Evolutionary conservation across 208 protist genomes (phyloP).

Genomic region (Endotrypanum monterogeii): DNA sequence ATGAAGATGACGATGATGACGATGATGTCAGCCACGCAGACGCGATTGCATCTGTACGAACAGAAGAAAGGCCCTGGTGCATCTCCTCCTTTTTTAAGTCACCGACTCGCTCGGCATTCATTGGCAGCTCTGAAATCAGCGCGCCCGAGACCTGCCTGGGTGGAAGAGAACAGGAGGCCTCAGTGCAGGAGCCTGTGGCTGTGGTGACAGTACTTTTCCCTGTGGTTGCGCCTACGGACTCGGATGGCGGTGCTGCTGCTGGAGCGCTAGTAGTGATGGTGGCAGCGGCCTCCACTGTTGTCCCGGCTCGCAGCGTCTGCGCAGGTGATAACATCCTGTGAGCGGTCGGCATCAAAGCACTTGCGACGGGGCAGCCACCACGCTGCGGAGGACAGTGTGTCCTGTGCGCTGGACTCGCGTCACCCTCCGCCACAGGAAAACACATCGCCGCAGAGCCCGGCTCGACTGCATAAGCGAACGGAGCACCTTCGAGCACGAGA

Average conservation of each 20-base stretch:
- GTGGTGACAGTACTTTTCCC: background rate
- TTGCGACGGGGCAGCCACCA: background rate
- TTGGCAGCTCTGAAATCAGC: background rate
- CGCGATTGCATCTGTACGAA: background rate
- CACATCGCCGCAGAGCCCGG: background rate
- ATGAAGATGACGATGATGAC: background rate
- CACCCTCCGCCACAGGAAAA: background rate
- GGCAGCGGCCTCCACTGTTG: background rate
- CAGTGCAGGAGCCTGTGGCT: background rate
- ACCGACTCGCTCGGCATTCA: background rate
- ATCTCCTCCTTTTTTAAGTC: background rate
- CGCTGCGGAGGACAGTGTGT: background rate
- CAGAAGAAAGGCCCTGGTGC: background rate
- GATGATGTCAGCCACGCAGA: conserved; percentile 3
- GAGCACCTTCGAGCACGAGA: background rate
- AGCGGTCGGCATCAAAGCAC: background rate
- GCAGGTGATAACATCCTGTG: background rate
- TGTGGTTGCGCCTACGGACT: background rate
- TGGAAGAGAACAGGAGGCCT: background rate
- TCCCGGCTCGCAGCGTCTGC: background rate
- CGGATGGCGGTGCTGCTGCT: background rate
- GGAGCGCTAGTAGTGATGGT: background rate
- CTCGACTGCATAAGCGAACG: background rate
- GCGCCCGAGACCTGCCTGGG: background rate
- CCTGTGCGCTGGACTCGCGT: background rate